Evolutionary conservation across 768 basidiomycete species (phyloP).

Genomic region (Rhizopogon sp.): DNA sequence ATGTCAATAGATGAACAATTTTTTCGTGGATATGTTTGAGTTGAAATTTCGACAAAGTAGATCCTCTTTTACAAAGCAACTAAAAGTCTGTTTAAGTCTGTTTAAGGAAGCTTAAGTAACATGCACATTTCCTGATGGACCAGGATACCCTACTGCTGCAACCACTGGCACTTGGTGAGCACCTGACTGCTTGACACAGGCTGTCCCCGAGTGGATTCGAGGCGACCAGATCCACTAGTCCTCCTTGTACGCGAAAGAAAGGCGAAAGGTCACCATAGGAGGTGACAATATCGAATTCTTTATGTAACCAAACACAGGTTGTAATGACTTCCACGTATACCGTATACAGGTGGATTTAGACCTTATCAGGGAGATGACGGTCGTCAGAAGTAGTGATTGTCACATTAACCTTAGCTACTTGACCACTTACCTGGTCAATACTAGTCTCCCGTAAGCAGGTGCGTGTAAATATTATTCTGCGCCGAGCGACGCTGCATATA

Average conservation of each 20-base stretch:
- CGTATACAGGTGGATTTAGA: conserved; percentile 37
- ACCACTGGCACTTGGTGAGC: conserved; percentile 16
- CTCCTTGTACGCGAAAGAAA: conserved; percentile 21
- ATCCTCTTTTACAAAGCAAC: too few relatives aligned
- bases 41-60: too few relatives aligned
- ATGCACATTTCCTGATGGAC: too few relatives aligned
- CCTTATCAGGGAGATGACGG: conserved; percentile 10
- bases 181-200: conserved; percentile 14
- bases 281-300: conserved; percentile 19
- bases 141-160: conserved; percentile 4
- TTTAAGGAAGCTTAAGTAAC: too few relatives aligned
- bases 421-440: conserved; percentile 33
- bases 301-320: conserved; percentile 14
- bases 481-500: too few relatives aligned
- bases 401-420: too few relatives aligned
- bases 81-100: too few relatives aligned
- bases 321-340: conserved; percentile 25
- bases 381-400: neutral
- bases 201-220: conserved; percentile 9
- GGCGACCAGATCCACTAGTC: conserved; percentile 26
- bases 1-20: too few relatives aligned
- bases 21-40: too few relatives aligned
- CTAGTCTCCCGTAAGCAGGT: too few relatives aligned
- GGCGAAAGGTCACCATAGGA: conserved; percentile 30
- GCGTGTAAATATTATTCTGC: too few relatives aligned